Evolutionary conservation across 345 rosid genomes (phyloP), one percentile per base, ranked within the genome.

Genomic region (Gossypium turneri): DNA sequence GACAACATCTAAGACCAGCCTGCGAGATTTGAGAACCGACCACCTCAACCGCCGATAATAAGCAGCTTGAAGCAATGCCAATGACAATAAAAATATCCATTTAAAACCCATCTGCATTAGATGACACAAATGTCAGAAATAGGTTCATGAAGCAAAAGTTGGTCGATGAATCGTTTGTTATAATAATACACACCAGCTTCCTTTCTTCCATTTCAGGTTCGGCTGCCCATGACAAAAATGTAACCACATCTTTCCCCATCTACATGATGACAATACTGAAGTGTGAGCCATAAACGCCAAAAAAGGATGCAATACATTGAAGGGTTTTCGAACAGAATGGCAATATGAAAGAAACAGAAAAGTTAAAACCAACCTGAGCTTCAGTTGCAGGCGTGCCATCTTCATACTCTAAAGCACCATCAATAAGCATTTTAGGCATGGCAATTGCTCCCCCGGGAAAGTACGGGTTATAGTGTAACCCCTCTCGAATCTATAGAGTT

Each of bases 161-260:
- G 2, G 15, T 11, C 24, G 45, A 25, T 12, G 53, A 9, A 70
- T 44, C 20, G 73, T 61, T 20, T 73, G 41, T 24, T 53, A 17
- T 63, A 13, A 61, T 53, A 3, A 52, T 57, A 73, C 61, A 44
- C 86, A 96, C 99, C 92, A 96, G 80, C 77, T 96, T 96, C 82
- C 99, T 87, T 81, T 96, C 99, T 82, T 96, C 99, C 99, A 96
- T 96, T 84, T 96, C 99, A 4, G 99, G 99, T 80, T 96, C 98
- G 27, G 99, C 99, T 20, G 99, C 99, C 99, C 99, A 96, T 1
- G 97, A 34, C 74, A 96, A 86, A 79, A 96, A 93, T 60, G 97
- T 19, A 22, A 90, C 97, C 17, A 96, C 91, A 82, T 96, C 99
- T 86, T 96, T 96, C 79, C 99, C 98, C 99, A 96, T 96, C 99